Evolutionary conservation across 2,329 filamentous ascomycete species (phyloP), one percentile per base, ranked within the genome.

Genomic region (Aciculosporium take): DNA sequence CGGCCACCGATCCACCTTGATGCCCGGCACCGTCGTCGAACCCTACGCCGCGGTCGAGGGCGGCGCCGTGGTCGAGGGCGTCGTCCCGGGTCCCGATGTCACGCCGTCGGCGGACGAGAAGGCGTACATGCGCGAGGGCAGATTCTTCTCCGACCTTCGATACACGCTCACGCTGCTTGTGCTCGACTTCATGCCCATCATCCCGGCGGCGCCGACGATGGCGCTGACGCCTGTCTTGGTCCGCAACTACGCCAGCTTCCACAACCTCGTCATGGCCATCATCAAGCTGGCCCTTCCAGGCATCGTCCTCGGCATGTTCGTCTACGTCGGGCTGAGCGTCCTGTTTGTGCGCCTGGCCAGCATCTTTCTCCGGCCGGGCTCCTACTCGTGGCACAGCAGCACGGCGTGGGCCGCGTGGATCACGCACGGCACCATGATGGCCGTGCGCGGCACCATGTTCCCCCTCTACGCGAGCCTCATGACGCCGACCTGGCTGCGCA

Each of bases 391-490:
- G 49, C 44, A 51, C 30, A 40, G 49, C 41, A 25, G 13, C 21
- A 23, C 46, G 5, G 48, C 49, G 2, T 51, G 48, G 43, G 44
- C 45, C 2, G 49, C 48, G 2, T 51, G 49, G 49, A 27, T 48
- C 10, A 48, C 47, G 3, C 46, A 49, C 31, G 37, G 37, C 20
- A 36, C 43, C 20, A 45, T 51, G 42, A 46, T 44, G 34, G 37
- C 46, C 13, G 23, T 42, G 4, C 45, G 49, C 12, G 32, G 9
- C 2, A 29, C 10, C 7, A 25, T 48, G 20, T 51, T 51, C 32
- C 48, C 48, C 23, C 18, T 48, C n/a, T 51, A 46, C 17, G 49
- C 49, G n/a, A 51, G 49, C 25, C 21, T 51, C 3, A n/a, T 48
- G 10, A 51, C 49, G 8, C 49, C 49, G 1, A 29, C 36, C 6